Percentiles rank a stretch among this genome's conserved stretches.
Evolutionary conservation across 164 flowering plant genomes (phyloP).

Genomic region (Kingdonia uniflora): DNA sequence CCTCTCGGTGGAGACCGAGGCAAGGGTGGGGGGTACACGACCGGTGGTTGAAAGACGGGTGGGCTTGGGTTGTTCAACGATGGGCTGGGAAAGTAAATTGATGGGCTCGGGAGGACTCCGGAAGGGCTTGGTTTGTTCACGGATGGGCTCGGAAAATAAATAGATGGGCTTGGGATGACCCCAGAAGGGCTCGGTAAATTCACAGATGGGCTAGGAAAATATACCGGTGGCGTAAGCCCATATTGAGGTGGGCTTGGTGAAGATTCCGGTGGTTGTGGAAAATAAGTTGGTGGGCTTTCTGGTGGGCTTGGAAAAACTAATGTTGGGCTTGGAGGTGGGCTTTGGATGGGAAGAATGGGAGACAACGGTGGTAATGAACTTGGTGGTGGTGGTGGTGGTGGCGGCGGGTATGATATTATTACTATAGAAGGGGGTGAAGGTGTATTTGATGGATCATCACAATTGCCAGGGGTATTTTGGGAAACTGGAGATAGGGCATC

Average conservation of each 20-base stretch:
- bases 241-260: constrained; percentile 3
- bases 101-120: constrained; percentile 20
- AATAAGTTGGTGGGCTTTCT: constrained; percentile 5
- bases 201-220: constrained; percentile 12
- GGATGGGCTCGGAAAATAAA: constrained; percentile 17
- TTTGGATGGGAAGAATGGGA: constrained; percentile 23
- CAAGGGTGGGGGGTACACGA: constrained; percentile 65
- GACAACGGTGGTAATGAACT: constrained; percentile 17
- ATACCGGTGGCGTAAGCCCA: constrained; percentile 9
- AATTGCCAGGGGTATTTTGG: constrained; percentile 42
- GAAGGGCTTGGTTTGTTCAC: constrained; percentile 18
- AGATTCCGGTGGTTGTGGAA: constrained; percentile 18
- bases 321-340: constrained; percentile 25
- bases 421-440: constrained; percentile 33
- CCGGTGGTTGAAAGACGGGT: constrained; percentile 56
- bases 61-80: constrained; percentile 10
- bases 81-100: constrained; percentile 10
- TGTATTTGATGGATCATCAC: constrained; percentile 43
- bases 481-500: constrained; percentile 43
- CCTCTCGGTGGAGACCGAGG: constrained; percentile 43
- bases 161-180: constrained; percentile 29
- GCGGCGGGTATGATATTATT: constrained; percentile 22
- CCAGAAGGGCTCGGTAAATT: constrained; percentile 16
- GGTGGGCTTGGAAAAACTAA: constrained; percentile 3
- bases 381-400: constrained; percentile 28